Evolutionary conservation across 768 basidiomycete genomes (phyloP), one percentile per base, ranked within the genome.

Genomic region (Lactifluus volemus): DNA sequence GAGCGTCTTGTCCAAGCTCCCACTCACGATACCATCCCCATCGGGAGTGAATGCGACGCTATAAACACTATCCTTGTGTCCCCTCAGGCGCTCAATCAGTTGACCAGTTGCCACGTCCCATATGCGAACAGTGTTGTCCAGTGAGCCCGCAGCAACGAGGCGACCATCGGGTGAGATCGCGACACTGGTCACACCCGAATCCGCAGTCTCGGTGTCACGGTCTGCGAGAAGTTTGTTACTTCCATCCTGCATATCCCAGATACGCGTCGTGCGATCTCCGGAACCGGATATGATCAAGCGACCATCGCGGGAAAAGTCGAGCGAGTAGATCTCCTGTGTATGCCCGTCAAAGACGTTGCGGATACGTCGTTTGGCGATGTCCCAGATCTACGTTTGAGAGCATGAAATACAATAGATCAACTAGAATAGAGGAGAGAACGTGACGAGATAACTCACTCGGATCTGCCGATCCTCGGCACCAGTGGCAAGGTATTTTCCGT

Each of bases 391-490:
- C 7, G 34, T 30, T 56, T 49, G 17, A 45, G 44, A 59, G 29
- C 10, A 19, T 49, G 39, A 52, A 11, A 45, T 29, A 17, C 5
- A 30, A 41, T 14, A 34, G 17, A 45, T 19, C 10, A 58, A 57
- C 10, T 25, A 15, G n/a, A 5, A 30, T 41, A 4, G 39, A 42
- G 48, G 52, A 36, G 29, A 29, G 25, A 12, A 44, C 3, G 52
- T n/a, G 30, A n/a, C 32, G 34, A 12, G 25, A 17, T 39, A 9
- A 70, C 83, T 68, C 69, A 95, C 94, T 68, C 96, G 78, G 68
- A 98, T 92, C 70, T 88, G 85, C 61, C 88, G 83, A 75, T 98
- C 96, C 73, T 98, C 96, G 0, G 94, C 93, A 9, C 88, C 87
- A 0, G 88, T 89, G 2, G 87, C 88, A 34, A 89, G 74, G 65